Base-by-base conservation (phyloP, 805 yeast species). In the Saturnispora besseyi region DNA sequence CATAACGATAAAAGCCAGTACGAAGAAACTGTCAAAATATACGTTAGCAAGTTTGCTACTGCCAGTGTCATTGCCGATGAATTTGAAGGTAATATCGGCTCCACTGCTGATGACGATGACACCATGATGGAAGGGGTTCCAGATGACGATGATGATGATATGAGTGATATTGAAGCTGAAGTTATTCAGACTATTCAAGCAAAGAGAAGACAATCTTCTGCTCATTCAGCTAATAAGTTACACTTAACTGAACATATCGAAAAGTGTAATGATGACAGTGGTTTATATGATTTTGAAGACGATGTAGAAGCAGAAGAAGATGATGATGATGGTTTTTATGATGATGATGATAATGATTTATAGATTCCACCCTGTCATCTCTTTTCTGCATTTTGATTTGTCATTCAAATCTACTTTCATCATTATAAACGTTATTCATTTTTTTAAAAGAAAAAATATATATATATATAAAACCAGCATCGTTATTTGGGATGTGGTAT, bases 31-130 rank as follows among this genome's bases (percentile, higher is more conserved):
- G 95, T 93, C 5, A 79, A 75, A 60, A 78, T 76, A 36, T 87
- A 87, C 59, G 95, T 90, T 26, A 72, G 72, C 60, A 77, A 76
- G 61, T 88, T 82, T 66, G 93, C 93, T 1, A 69, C 64, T 50
- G 57, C 68, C 69, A 55, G 51, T 60, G 53, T 58, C 64, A 57
- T 65, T 48, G 45, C 57, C n/a, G 56, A 52, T 9, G 55, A 55
- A 5, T 62, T 62, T 21, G 29, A n/a, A 64, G 8, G 24, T 5
- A 36, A 12, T 11, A n/a, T 22, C 9, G 21, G 21, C 11, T 36
- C 13, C 40, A 18, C 30, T 6, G 41, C 31, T 18, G 30, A 31
- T 7, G 29, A 15, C 12, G 38, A 31, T 11, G 36, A 30, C 24
- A 9, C 21, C 12, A 31, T 22, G 29, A 21, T 36, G 40, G 40